Percentiles rank a stretch among this genome's conserved stretches.
Evolutionary conservation across 2,329 filamentous ascomycete species (phyloP).

Genomic region (Colletotrichum magnum): DNA sequence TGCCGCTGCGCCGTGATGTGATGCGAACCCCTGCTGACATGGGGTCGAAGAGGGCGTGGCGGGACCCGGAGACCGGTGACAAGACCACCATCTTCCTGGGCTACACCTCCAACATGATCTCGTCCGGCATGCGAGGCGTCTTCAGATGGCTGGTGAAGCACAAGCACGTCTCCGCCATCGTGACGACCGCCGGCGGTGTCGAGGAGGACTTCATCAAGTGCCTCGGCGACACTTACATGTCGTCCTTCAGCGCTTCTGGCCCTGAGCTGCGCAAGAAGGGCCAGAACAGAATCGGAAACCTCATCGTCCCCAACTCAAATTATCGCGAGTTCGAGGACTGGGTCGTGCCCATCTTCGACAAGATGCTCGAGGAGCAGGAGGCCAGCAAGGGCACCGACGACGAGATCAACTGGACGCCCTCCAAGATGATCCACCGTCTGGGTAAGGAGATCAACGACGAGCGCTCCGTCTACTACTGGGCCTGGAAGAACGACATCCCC

Average conservation of each 20-base stretch:
- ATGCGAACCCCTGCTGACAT: constrained; percentile 41
- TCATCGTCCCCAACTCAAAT: constrained; percentile 96
- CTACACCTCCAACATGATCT: constrained; percentile 98
- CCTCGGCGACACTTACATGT: constrained; percentile 92
- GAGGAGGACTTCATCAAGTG: constrained; percentile 99
- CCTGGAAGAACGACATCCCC: constrained; percentile 95
- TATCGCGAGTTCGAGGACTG: constrained; percentile 99
- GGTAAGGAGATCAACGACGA: constrained; percentile 96
- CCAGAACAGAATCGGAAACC: constrained; percentile 95
- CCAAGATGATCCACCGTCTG: constrained; percentile 89
- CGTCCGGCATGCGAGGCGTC: constrained; percentile 91
- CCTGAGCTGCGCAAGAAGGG: constrained; percentile 85
- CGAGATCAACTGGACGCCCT: constrained; percentile 91
- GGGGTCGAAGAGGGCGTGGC: constrained; percentile 76
- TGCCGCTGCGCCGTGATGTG: constrained; percentile 2
- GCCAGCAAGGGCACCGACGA: constrained; percentile 75
- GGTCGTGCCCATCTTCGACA: constrained; percentile 95
- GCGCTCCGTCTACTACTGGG: constrained; percentile 95
- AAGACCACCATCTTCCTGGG: constrained; percentile 95
- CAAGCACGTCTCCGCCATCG: constrained; percentile 91
- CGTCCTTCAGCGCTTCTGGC: constrained; percentile 84
- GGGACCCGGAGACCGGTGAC: constrained; percentile 82
- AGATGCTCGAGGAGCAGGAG: constrained; percentile 94
- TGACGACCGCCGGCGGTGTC: constrained; percentile 94
- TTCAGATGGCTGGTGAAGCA: constrained; percentile 94